phyloP scores from a whole-genome alignment of 768 basidiomycete species.

The Gloeophyllum trabeum region DNA sequence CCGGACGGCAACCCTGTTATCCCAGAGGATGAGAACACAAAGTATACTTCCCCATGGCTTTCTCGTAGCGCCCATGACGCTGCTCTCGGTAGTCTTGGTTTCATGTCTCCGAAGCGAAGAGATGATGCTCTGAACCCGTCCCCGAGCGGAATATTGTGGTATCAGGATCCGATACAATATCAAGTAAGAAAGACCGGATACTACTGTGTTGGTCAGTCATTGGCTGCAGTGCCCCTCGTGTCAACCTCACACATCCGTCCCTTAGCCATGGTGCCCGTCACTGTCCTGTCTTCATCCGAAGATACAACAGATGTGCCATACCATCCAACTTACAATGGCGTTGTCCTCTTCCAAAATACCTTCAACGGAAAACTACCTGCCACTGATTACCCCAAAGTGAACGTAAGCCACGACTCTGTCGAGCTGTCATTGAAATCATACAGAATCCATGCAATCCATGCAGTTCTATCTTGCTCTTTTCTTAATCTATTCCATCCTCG shows the following conservation, averaged over 20 bases:
- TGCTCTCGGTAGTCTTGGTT: too few relatives aligned
- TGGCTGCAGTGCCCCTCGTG: neutral
- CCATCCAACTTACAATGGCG: conserved; percentile 73
- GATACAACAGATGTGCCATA: conserved; percentile 39
- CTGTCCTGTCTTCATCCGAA: conserved; percentile 41
- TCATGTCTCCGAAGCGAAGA: too few relatives aligned
- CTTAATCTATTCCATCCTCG: conserved; percentile 63
- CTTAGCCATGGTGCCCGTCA: conserved; percentile 81
- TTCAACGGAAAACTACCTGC: conserved; percentile 87
- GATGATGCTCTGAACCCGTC: conserved; percentile 29
- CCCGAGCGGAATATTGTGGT: conserved; percentile 38
- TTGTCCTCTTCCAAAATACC: conserved; percentile 76
- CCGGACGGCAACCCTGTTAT: conserved; percentile 50
- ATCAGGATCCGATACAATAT: conserved; percentile 72
- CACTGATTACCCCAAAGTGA: conserved; percentile 95
- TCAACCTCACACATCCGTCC: conserved; percentile 2
- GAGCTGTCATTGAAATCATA: conserved; percentile 1
- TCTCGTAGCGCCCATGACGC: neutral
- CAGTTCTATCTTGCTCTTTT: conserved; percentile 88
- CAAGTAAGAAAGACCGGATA: conserved; percentile 81
- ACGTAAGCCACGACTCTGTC: conserved; percentile 35
- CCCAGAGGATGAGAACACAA: conserved; percentile 28
- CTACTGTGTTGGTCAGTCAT: conserved; percentile 80
- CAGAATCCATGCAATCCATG: too few relatives aligned
- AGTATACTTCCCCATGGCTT: conserved; percentile 39